Conservation (phyloP, 129 eudicot species). For the Lactuca saligna region DNA sequence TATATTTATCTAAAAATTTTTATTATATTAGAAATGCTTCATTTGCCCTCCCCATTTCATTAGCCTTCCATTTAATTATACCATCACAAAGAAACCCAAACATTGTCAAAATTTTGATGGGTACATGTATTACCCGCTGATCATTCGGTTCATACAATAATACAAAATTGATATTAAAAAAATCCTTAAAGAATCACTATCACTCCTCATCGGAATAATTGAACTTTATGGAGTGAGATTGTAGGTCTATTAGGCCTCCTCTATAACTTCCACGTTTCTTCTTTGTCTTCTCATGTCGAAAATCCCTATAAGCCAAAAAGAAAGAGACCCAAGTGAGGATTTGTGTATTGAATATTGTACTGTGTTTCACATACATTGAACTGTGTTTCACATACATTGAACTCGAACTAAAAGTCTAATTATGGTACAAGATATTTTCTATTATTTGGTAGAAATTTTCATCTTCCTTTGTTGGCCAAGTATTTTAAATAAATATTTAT, state of each 20-base stretch:
- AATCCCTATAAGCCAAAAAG: conserved; percentile 45
- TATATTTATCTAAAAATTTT: too few species aligned
- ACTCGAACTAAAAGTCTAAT: neutral
- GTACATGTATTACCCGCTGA: neutral
- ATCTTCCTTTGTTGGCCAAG: conserved; percentile 5
- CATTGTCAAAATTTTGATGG: conserved; percentile 1
- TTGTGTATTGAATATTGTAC: neutral
- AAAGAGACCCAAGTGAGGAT: neutral
- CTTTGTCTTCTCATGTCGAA: conserved; percentile 97
- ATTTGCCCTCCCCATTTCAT: too few species aligned
- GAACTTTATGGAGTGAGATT: conserved; percentile 86
- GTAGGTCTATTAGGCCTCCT: conserved; percentile 77
- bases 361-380: neutral
- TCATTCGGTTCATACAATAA: conserved; percentile 9
- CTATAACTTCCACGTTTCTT: conserved; percentile 96
- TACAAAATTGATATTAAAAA: too few species aligned
- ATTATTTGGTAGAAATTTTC: neutral
- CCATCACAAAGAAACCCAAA: too few species aligned
- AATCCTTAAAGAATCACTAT: conserved; percentile 25
- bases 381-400: neutral
- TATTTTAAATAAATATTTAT: neutral
- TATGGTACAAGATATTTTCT: neutral
- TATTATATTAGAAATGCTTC: too few species aligned
- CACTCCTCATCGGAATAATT: conserved; percentile 66
- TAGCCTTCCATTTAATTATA: too few species aligned